Base-by-base conservation (phyloP, 23 red algal species). In the Cyanidioschyzon merolae region DNA sequence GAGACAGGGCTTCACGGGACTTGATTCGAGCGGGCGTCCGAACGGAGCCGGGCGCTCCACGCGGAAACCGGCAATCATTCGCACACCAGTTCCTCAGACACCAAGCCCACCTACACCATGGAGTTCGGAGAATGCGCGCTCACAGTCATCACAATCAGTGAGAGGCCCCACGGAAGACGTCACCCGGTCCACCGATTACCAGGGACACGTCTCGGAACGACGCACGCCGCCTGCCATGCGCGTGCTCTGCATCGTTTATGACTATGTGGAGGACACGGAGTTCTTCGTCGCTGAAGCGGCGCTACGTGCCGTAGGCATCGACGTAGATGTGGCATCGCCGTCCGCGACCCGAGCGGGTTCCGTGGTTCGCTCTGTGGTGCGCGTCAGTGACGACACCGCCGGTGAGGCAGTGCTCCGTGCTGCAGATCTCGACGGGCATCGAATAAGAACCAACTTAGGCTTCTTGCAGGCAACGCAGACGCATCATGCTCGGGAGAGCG, bases 371-470 rank as follows among this genome's bases (percentile, higher is more conserved):
- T 71, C 63, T 7, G 29, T 71, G 16, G 32, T 71, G 2, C 63
- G 63, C 63, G 63, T 71, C 63, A 71, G n/a, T 35, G 63, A 71
- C 63, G 32, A 35, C 16, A 71, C 63, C 63, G 21, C 63, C 7
- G 21, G 63, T 35, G 63, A 71, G 63, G 63, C 63, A 7, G 32
- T 71, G 2, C 63, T 71, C 7, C 63, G 63, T 27, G 63, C 63
- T 35, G 63, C 63, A 7, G 63, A 71, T 27, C 63, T 71, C 63
- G 63, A 71, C 63, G 63, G 63, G 7, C 63, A 71, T 35, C 63
- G 63, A 7, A 71, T 71, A 3, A 35, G 7, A 7, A 71, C 63
- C 63, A 71, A 15, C 63, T 7, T 71, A 3, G 63, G 30, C 63
- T 71, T 71, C 29, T 54, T 54, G 21, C 21, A 21, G 45, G 12